Evolutionary conservation across 441 rosid species (phyloP).

Genomic region (Populus hybrid): DNA sequence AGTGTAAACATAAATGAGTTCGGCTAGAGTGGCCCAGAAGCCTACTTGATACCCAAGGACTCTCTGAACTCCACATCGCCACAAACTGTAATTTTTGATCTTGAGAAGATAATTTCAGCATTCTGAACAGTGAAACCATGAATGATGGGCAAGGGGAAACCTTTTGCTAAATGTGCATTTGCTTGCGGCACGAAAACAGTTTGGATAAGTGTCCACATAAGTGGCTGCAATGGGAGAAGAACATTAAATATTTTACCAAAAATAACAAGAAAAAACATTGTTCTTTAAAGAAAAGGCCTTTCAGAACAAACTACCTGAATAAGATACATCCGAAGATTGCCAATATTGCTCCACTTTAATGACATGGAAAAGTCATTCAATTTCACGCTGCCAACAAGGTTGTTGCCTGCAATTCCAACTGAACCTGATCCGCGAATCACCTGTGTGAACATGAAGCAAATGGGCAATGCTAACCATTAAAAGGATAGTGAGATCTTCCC

Average conservation of each 20-base stretch:
- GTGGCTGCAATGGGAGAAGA: conserved; percentile 51
- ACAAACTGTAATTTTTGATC: conserved; percentile 58
- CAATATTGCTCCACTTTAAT: conserved; percentile 80
- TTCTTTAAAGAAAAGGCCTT: background rate
- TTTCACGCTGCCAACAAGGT: conserved; percentile 73
- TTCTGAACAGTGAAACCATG: conserved; percentile 73
- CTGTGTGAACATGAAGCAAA: conserved; percentile 32
- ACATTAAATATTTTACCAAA: background rate
- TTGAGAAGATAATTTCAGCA: conserved; percentile 51
- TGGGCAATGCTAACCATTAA: background rate
- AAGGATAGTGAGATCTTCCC: background rate
- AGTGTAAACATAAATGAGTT: background rate
- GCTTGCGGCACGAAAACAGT: conserved; percentile 77
- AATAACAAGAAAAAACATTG: background rate
- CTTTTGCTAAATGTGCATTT: conserved; percentile 59
- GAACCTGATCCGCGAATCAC: conserved; percentile 64
- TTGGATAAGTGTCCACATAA: conserved; percentile 76
- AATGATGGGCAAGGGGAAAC: conserved; percentile 87
- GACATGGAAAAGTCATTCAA: conserved; percentile 70
- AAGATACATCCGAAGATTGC: conserved; percentile 67
- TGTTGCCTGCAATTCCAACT: conserved; percentile 63
- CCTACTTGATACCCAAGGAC: conserved; percentile 8
- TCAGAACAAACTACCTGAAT: conserved; percentile 51
- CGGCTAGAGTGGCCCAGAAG: conserved; percentile 1
- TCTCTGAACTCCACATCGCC: conserved; percentile 57